Conservation (phyloP, 2,329 filamentous ascomycete genomes). For the Neodidymelliopsis sp. region DNA sequence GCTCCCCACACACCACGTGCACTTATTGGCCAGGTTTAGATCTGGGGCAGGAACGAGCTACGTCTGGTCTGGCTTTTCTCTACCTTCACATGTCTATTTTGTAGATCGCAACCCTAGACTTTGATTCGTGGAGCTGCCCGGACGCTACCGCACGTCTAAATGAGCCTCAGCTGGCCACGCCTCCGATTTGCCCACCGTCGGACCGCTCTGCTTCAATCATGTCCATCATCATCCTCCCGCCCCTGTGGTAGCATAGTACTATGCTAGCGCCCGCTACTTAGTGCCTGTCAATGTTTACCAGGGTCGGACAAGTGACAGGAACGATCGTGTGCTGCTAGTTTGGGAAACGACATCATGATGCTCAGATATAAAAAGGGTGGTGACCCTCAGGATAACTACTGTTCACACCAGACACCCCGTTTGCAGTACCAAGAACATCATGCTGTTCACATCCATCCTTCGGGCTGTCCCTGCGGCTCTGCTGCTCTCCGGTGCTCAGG, state of each 20-base stretch:
- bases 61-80: slow-evolving; percentile 18
- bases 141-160: slow-evolving; percentile 19
- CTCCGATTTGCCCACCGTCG: slow-evolving; percentile 26
- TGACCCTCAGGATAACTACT: slow-evolving; percentile 2
- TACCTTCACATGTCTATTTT: slow-evolving; percentile 23
- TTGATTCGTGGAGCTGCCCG: slow-evolving; percentile 18
- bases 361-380: slow-evolving; percentile 9
- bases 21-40: slow-evolving; percentile 24
- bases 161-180: slow-evolving; percentile 20
- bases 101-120: not conserved
- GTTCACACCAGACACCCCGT: slow-evolving; percentile 2
- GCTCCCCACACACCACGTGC: slow-evolving; percentile 20
- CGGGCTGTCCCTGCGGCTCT: slow-evolving; percentile 25
- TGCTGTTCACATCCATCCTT: slow-evolving; percentile 27
- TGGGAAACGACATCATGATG: slow-evolving; percentile 2
- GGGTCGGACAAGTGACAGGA: slow-evolving; percentile 5
- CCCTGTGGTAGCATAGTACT: slow-evolving; percentile 22
- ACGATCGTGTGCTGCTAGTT: slow-evolving; percentile 2
- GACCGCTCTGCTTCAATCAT: slow-evolving; percentile 20
- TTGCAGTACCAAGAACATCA: slow-evolving; percentile 7
- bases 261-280: slow-evolving; percentile 21
- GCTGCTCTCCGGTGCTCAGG: slow-evolving; percentile 16
- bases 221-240: slow-evolving; percentile 4
- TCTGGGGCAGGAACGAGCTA: slow-evolving; percentile 20
- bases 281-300: slow-evolving; percentile 18